Evolutionary conservation across 2,329 filamentous ascomycete species (phyloP).

Genomic region (Scytalidium sp.): DNA sequence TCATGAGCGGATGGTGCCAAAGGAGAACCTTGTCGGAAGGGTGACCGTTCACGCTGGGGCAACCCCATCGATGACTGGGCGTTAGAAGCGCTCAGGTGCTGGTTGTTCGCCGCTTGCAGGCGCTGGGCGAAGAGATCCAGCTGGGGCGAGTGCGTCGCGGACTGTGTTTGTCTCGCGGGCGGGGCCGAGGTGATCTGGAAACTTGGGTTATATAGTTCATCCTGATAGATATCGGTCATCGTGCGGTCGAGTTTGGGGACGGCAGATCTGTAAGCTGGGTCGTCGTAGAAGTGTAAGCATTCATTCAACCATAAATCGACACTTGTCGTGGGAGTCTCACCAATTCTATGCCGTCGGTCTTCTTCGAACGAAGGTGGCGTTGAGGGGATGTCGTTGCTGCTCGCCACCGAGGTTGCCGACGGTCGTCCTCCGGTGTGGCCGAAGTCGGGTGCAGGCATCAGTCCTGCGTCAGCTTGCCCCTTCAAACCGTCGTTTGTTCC

Average conservation of each 20-base stretch:
- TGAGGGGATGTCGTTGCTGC: conserved; percentile 59
- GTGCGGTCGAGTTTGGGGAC: conserved; percentile 80
- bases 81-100: conserved; percentile 60
- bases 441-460: conserved; percentile 27
- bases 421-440: conserved; percentile 18
- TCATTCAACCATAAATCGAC: conserved; percentile 50
- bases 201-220: conserved; percentile 78
- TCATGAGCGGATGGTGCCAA: conserved; percentile 43
- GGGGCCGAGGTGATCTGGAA: conserved; percentile 57
- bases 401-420: conserved; percentile 58
- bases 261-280: conserved; percentile 49
- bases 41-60: conserved; percentile 66
- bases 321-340: conserved; percentile 40
- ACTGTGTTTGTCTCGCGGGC: conserved; percentile 40
- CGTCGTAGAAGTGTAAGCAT: conserved; percentile 60
- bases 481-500: neutral
- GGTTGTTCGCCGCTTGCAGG: conserved; percentile 74
- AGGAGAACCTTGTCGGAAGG: conserved; percentile 72
- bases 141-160: conserved; percentile 44
- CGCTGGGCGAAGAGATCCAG: conserved; percentile 70
- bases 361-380: conserved; percentile 51
- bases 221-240: conserved; percentile 80
- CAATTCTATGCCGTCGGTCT: conserved; percentile 48
- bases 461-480: conserved; percentile 16
- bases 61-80: conserved; percentile 42